Conservation (phyloP, 371 early-diverging fungal genomes). For the Blakeslea trispora region DNA sequence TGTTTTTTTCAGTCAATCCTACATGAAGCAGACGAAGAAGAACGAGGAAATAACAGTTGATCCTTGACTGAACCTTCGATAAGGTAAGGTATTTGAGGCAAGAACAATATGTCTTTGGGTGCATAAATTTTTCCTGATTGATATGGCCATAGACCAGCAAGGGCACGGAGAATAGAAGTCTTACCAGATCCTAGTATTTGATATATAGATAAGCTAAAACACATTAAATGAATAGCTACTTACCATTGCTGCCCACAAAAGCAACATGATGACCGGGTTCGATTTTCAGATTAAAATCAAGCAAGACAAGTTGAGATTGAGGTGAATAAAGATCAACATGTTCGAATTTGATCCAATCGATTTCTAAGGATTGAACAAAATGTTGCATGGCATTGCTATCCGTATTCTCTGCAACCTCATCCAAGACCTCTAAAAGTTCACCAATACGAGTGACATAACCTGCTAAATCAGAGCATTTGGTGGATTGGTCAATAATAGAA, state of each 20-base stretch:
- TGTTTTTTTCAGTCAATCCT: constrained; percentile 31
- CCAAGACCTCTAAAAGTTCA: constrained; percentile 76
- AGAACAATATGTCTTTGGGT: constrained; percentile 56
- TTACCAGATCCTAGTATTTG: constrained; percentile 53
- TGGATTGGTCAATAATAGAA: constrained; percentile 70
- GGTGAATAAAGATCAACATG: constrained; percentile 40
- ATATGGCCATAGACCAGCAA: constrained; percentile 75
- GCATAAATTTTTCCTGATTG: constrained; percentile 43
- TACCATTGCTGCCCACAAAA: constrained; percentile 75
- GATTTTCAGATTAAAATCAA: constrained; percentile 52
- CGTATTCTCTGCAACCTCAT: constrained; percentile 47
- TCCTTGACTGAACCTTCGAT: constrained; percentile 71
- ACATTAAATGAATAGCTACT: not conserved
- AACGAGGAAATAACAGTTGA: constrained; percentile 63
- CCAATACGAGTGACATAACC: constrained; percentile 87
- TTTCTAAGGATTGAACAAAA: constrained; percentile 12
- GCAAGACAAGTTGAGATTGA: constrained; percentile 36
- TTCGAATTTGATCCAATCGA: constrained; percentile 46
- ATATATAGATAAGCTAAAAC: not conserved
- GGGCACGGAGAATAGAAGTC: constrained; percentile 69
- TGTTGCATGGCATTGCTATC: constrained; percentile 27
- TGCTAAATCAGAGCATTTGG: constrained; percentile 72
- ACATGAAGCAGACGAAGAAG: constrained; percentile 4
- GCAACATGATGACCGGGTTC: constrained; percentile 57
- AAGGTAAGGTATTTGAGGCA: constrained; percentile 73